Evolutionary conservation across 2,329 filamentous ascomycete genomes (phyloP).

Genomic region (Torrubiella hemipterigena): DNA sequence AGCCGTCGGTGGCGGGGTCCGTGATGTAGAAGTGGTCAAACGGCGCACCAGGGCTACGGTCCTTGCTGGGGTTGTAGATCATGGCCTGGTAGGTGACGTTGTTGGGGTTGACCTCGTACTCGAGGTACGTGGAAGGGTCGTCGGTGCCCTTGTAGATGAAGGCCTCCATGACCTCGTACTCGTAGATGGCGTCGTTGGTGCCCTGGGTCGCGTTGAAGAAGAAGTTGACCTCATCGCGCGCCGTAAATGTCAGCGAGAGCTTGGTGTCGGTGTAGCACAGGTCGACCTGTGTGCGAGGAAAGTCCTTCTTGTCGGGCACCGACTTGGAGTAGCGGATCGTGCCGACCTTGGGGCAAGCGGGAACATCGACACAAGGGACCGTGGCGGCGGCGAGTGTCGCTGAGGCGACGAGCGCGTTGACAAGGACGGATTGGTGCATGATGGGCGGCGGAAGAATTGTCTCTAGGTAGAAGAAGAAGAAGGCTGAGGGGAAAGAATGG

Average conservation of each 20-base stretch:
- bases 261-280: constrained; percentile 31
- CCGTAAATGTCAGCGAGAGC: constrained; percentile 30
- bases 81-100: constrained; percentile 39
- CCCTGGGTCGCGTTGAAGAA: constrained; percentile 28
- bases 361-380: constrained; percentile 20
- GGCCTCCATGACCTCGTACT: constrained; percentile 38
- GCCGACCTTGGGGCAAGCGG: constrained; percentile 22
- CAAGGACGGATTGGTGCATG: not conserved
- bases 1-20: constrained; percentile 26
- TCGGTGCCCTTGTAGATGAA: constrained; percentile 32
- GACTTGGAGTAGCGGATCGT: constrained; percentile 27
- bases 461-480: too few species aligned
- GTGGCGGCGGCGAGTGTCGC: constrained; percentile 1
- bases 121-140: constrained; percentile 35
- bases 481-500: too few species aligned
- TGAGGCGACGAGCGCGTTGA: not conserved
- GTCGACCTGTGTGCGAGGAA: constrained; percentile 31
- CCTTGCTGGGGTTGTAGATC: constrained; percentile 37
- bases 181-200: constrained; percentile 34
- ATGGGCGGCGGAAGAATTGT: constrained; percentile 1
- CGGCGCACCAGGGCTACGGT: constrained; percentile 24
- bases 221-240: constrained; percentile 31
- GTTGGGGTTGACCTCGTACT: constrained; percentile 38
- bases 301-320: constrained; percentile 26
- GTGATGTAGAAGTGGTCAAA: constrained; percentile 31